Base-by-base conservation (phyloP, 306 rosid genomes). In the Begonia fuchsioides region DNA sequence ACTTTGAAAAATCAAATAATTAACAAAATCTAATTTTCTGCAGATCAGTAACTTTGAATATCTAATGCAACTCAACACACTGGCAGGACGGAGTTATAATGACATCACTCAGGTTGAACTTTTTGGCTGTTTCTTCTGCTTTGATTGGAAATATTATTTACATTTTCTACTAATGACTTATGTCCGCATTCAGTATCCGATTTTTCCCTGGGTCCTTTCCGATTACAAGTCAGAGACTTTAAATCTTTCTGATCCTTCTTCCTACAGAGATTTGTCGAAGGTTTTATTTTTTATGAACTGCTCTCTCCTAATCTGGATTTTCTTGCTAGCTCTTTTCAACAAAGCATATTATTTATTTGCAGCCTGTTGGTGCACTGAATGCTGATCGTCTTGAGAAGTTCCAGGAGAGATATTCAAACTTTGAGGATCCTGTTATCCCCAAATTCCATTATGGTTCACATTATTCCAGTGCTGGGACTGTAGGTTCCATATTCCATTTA, bases 21-120 rank as follows among this genome's bases (percentile, higher is more conserved):
- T 53, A 45, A 39, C 17, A 12, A 10, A 43, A 55, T 16, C 56
- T 48, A 57, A 14, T n/a, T 32, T 60, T 74, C 40, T 77, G 81
- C 94, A 90, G 98, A 85, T 90, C 68, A 90, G 98, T 83, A 90
- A 90, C 76, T 90, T 90, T 51, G 98, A 90, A 56, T 90, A 90
- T 64, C 70, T 90, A 70, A 90, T 90, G 98, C 98, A 90, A 76
- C 94, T 90, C 51, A 90, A 90, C 72, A 85, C 98, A 52, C 72
- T 90, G 66, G 95, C 98, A 51, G 98, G 98, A 63, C 95, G 98
- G 54, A 82, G 92, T 74, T 90, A 90, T 72, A 90, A 90, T 79
- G 95, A 90, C 62, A 77, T 90, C 54, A 90, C 98, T 15, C 98
- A 90, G 97, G 97, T 90, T 45, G 73, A 62, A 52, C 54, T 65